Percentiles rank a stretch among this genome's conserved stretches.
These are phyloP conservation scores for Heterobasidion irregulare DNA, from an alignment of 1,284 basidiomycete genomes.

Conservation along the genomic window DNA sequence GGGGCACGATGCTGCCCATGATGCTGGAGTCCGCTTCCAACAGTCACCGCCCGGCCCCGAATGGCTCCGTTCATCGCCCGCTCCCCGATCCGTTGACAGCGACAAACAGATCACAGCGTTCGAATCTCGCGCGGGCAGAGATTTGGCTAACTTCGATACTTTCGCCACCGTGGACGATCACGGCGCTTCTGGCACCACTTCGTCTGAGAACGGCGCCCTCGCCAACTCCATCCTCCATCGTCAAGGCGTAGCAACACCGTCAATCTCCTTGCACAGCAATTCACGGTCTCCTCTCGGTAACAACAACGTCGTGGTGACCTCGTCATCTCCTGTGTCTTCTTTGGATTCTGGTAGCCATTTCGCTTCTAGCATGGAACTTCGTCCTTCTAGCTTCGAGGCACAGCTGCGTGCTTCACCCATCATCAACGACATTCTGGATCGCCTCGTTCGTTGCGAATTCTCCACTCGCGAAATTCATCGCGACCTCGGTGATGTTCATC, in stretches of 20 bases:
- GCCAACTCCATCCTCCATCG: slow-evolving; percentile 23
- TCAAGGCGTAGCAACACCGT: slow-evolving; percentile 29
- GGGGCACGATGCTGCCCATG: slow-evolving; percentile 20
- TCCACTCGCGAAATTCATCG: slow-evolving; percentile 66
- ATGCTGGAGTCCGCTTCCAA: slow-evolving; percentile 20
- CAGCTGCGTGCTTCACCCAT: slow-evolving; percentile 68
- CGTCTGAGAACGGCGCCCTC: slow-evolving; percentile 7
- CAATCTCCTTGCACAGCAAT: slow-evolving; percentile 33
- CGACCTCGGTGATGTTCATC: slow-evolving; percentile 64
- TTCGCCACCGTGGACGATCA: slow-evolving; percentile 47
- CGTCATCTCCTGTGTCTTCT: slow-evolving; percentile 71
- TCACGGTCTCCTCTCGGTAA: slow-evolving; percentile 19
- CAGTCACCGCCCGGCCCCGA: slow-evolving; percentile 17
- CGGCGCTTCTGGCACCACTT: slow-evolving; percentile 5
- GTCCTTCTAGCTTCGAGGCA: slow-evolving; percentile 45
- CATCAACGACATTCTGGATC: slow-evolving; percentile 70
- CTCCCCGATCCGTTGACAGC: slow-evolving; percentile 39
- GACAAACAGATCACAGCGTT: slow-evolving; percentile 33
- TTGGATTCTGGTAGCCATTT: slow-evolving; percentile 63
- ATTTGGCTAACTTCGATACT: slow-evolving; percentile 42
- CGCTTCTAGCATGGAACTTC: slow-evolving; percentile 30
- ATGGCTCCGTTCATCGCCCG: slow-evolving; percentile 25
- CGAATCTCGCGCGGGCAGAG: slow-evolving; percentile 34
- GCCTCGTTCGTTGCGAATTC: slow-evolving; percentile 64
- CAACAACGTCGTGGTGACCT: slow-evolving; percentile 31